phyloP scores from a whole-genome alignment of 768 basidiomycete genomes.

The Rhodotorula toruloides region DNA sequence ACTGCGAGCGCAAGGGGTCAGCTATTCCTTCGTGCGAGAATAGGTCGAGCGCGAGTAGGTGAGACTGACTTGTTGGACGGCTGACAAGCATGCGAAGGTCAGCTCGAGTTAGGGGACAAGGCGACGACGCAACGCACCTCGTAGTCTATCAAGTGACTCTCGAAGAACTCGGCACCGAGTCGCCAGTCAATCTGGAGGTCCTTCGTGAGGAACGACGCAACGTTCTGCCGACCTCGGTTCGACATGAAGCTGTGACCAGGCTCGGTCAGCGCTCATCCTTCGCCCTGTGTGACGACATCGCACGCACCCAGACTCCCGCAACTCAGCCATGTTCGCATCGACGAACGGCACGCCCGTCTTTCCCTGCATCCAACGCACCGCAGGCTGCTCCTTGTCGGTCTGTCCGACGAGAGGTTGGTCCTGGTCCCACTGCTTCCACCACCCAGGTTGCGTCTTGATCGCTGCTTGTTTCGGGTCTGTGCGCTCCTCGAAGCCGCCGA shows the following conservation, averaged over 20 bases:
- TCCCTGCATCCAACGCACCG: constrained; percentile 29
- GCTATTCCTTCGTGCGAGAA: background rate
- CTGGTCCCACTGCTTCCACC: constrained; percentile 42
- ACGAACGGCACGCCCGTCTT: constrained; percentile 50
- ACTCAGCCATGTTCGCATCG: constrained; percentile 43
- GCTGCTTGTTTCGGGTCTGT: constrained; percentile 43
- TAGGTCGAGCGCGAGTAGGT: background rate
- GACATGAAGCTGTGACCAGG: constrained; percentile 44
- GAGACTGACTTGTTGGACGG: background rate
- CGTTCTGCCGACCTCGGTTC: constrained; percentile 52
- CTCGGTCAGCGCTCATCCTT: accelerated
- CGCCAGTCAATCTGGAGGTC: constrained; percentile 52
- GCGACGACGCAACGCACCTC: constrained; percentile 38
- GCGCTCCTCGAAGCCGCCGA: constrained; percentile 47
- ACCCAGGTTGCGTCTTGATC: constrained; percentile 24
- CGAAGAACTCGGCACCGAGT: constrained; percentile 53
- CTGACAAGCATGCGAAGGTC: background rate
- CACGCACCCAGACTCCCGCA: constrained; percentile 30
- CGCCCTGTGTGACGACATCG: background rate
- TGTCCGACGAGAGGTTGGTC: constrained; percentile 17
- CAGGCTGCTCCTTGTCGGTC: constrained; percentile 40
- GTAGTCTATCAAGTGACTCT: constrained; percentile 48
- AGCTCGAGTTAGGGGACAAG: background rate
- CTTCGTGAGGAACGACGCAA: constrained; percentile 50
- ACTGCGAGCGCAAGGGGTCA: background rate